A percentile compares a stretch with the other conserved stretches of the same genome.
Conservation (phyloP, 2,329 filamentous ascomycete species). For the Aspergillus quadricinctus region DNA sequence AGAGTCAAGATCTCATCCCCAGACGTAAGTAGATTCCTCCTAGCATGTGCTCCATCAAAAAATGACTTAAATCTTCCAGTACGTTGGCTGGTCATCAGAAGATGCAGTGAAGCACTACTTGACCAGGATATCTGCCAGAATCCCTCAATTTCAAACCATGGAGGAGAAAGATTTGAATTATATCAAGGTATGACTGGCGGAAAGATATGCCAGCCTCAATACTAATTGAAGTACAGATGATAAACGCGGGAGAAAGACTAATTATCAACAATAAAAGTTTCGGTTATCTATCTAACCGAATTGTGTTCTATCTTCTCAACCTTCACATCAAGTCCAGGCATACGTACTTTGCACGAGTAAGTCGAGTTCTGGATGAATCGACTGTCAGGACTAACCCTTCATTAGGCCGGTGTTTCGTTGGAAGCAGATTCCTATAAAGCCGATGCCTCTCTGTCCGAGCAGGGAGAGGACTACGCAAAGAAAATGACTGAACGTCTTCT, state of each 20-base stretch:
- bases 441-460: constrained; percentile 76
- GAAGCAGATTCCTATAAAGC: constrained; percentile 89
- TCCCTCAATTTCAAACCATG: constrained; percentile 96
- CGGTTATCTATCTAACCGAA: constrained; percentile 91
- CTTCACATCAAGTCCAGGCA: constrained; percentile 92
- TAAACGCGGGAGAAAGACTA: constrained; percentile 89
- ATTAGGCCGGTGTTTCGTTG: constrained; percentile 69
- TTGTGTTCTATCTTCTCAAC: constrained; percentile 97
- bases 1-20: constrained; percentile 98
- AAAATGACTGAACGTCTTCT: constrained; percentile 83
- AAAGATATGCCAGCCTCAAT: background rate
- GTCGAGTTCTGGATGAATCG: constrained; percentile 7
- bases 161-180: constrained; percentile 90
- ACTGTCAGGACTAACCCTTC: constrained; percentile 11
- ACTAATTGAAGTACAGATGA: constrained; percentile 58
- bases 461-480: constrained; percentile 74
- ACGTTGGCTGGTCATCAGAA: constrained; percentile 84
- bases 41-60: constrained; percentile 5
- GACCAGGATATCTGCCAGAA: constrained; percentile 81
- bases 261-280: constrained; percentile 97
- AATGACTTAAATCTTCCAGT: constrained; percentile 48
- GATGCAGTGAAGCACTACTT: constrained; percentile 92
- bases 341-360: constrained; percentile 80
- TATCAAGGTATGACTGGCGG: constrained; percentile 60
- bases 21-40: constrained; percentile 59